Base-by-base conservation (phyloP, 2,329 filamentous ascomycete genomes). In the Colletotrichum limetticola region DNA sequence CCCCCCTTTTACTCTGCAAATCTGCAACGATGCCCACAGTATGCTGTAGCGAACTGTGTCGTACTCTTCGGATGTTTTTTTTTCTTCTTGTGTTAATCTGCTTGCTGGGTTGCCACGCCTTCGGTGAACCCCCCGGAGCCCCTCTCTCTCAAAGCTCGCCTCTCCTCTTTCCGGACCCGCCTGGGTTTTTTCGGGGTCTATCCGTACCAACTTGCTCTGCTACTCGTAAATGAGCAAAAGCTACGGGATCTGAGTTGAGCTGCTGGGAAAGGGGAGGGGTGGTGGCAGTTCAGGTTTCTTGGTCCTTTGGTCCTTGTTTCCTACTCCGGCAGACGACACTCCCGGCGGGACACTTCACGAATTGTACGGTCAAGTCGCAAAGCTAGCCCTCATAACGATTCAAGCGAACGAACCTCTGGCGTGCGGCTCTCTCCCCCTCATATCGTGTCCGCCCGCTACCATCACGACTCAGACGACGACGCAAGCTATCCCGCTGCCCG, bases 21-120 rank as follows among this genome's bases (percentile, higher is more conserved):
- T 22, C 49, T 63, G 37, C 57, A 68, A 62, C 49, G 42, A 37
- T 60, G 64, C 58, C 59, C 37, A 62, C 68, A 58, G 57, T 71
- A 57, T 68, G 61, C 49, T 68, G 64, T 68, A 57, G 35, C 64
- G 37, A 68, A 57, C 49, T 61, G 64, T 58, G 28, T 68, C 19
- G 58, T 52, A 35, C 61, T 53, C 24, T 68, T 71, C 65, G 68
- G 68, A 60, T 49, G 30, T 35, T 46, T 71, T 71, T 53, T 26
- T 5, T 26, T 19, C 19, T 49, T 49, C 16, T 9, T n/a, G 16
- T 49, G 7, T n/a, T 19, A 49, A 49, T n/a, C 42, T 49, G 19
- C 42, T 49, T 60, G 12, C 49, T 55, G 30, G 61, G n/a, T 37
- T 53, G 46, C 28, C 61, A 32, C 61, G 49, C 46, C 61, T 24